phyloP scores from a whole-genome alignment of 148 eudicot species.

The Spergularia bocconei region DNA sequence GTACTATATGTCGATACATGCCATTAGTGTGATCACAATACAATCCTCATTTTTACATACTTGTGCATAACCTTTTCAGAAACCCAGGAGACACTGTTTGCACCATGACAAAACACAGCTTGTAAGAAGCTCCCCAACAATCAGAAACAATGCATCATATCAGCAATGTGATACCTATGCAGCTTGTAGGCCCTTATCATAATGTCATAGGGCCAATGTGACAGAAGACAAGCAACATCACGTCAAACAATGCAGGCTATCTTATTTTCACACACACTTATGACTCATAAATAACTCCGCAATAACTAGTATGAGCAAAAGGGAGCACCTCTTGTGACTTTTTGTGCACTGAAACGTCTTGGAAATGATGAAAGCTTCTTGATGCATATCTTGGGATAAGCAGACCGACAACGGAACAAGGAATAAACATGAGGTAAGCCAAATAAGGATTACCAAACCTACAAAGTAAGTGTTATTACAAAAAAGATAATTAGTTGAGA shows the following conservation, averaged over 20 bases:
- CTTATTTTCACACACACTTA: not conserved
- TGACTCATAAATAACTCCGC: too few species aligned
- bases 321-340: constrained; percentile 53
- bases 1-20: too few species aligned
- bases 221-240: not conserved
- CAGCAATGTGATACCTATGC: not conserved
- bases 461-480: constrained; percentile 19
- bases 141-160: not conserved
- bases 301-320: not conserved
- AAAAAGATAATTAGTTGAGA: not conserved
- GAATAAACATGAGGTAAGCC: constrained; percentile 91
- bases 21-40: too few species aligned
- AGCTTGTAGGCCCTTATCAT: not conserved
- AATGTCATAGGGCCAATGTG: not conserved
- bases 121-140: not conserved
- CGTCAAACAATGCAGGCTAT: not conserved
- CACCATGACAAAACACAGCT: not conserved
- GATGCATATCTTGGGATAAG: constrained; percentile 63
- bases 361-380: constrained; percentile 48
- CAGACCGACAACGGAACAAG: constrained; percentile 81
- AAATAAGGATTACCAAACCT: constrained; percentile 87
- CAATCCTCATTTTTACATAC: not conserved
- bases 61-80: too few species aligned
- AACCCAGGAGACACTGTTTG: not conserved
- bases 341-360: constrained; percentile 40